phyloP scores from a whole-genome alignment of 371 early-diverging fungal species.

The Mucor piriformis region DNA sequence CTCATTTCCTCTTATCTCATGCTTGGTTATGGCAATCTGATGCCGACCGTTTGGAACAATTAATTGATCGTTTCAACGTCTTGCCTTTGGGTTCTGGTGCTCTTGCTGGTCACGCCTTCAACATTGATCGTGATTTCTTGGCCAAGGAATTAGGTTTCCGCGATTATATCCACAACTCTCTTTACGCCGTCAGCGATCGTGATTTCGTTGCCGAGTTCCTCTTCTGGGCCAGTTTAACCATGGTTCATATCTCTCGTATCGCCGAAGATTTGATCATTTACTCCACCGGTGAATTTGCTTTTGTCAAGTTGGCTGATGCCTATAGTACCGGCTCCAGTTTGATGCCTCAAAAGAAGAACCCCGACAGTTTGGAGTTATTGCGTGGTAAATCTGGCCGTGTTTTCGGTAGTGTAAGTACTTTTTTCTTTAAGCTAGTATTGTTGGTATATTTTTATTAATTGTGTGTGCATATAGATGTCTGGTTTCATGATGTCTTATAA shows the following conservation, averaged over 20 bases:
- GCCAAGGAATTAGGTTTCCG: slow-evolving; percentile 88
- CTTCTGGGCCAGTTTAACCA: slow-evolving; percentile 86
- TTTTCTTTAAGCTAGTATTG: no score
- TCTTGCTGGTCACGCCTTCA: slow-evolving; percentile 96
- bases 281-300: slow-evolving; percentile 90
- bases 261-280: slow-evolving; percentile 96
- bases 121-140: slow-evolving; percentile 87
- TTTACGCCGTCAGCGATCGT: slow-evolving; percentile 92
- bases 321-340: slow-evolving; percentile 96
- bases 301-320: slow-evolving; percentile 90
- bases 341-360: slow-evolving; percentile 99
- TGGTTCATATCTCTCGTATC: slow-evolving; percentile 90
- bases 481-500: slow-evolving; percentile 98
- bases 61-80: slow-evolving; percentile 78
- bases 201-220: slow-evolving; percentile 97
- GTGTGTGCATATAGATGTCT: slow-evolving; percentile 81
- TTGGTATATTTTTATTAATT: no score
- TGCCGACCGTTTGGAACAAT: slow-evolving; percentile 79
- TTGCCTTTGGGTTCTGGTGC: slow-evolving; percentile 95
- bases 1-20: slow-evolving; percentile 85
- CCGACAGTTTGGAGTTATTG: slow-evolving; percentile 93
- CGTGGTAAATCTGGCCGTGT: slow-evolving; percentile 96
- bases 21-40: slow-evolving; percentile 92
- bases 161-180: slow-evolving; percentile 82
- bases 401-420: slow-evolving; percentile 78